Evolutionary conservation across 129 eudicot genomes (phyloP).

Genomic region (Flaveria linearis): DNA sequence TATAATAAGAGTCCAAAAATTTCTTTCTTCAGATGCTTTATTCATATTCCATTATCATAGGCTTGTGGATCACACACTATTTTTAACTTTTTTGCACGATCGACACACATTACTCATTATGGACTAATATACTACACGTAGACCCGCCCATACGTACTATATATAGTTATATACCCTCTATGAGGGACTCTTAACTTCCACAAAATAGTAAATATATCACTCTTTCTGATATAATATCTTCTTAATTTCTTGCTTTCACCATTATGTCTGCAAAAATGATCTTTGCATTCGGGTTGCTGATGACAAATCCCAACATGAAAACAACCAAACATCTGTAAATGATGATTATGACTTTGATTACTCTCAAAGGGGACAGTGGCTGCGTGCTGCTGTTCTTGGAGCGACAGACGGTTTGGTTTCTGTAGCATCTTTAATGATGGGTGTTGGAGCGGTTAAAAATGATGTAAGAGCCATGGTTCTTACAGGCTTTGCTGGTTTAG

Average conservation of each 20-base stretch:
- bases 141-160: slow-evolving; percentile 12
- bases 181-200: slow-evolving; percentile 23
- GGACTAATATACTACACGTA: slow-evolving; percentile 5
- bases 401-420: slow-evolving; percentile 48
- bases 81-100: slow-evolving; percentile 35
- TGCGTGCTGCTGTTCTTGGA: slow-evolving; percentile 53
- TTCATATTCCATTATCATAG: slow-evolving; percentile 16
- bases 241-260: slow-evolving; percentile 2
- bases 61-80: slow-evolving; percentile 43
- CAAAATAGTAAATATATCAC: slow-evolving; percentile 12
- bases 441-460: slow-evolving; percentile 40
- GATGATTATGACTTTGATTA: slow-evolving; percentile 33
- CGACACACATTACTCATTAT: slow-evolving; percentile 16
- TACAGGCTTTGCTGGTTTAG: slow-evolving; percentile 40
- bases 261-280: slow-evolving; percentile 39
- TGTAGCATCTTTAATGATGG: slow-evolving; percentile 45
- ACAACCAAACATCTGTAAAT: background rate
- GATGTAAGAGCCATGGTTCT: slow-evolving; percentile 42
- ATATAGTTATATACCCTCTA: slow-evolving; percentile 30
- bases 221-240: slow-evolving; percentile 19
- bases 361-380: slow-evolving; percentile 45
- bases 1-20: background rate
- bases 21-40: slow-evolving; percentile 21
- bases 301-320: slow-evolving; percentile 10
- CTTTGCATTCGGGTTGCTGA: slow-evolving; percentile 14